Evolutionary conservation across 805 yeast species (phyloP), one percentile per base, ranked within the genome.

Genomic region (Wickerhamomyces pijperi): DNA sequence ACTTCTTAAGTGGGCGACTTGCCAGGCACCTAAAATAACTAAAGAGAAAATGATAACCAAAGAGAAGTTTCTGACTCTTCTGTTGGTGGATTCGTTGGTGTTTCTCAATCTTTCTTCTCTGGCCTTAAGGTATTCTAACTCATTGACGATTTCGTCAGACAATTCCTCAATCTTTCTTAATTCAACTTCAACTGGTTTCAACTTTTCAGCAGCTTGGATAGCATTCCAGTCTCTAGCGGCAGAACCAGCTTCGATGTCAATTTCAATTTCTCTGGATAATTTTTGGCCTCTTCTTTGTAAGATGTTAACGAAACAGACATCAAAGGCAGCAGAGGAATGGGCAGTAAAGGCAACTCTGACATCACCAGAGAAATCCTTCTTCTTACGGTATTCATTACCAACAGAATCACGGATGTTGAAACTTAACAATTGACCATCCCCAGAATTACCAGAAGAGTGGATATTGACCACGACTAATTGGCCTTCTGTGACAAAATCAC

Each of bases 181-280:
- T 53, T 85, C 94, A 41, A 88, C 78, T 63, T 92, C 98, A 37
- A 82, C 76, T 4, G 98, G 97, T 63, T 82, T 84, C 60, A 92
- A 77, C 59, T 86, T 85, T 61, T 92, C 97, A 35, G 82, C 74
- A 36, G 95, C 88, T 67, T 88, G 96, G 46, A 88, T 68, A 19
- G 87, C 85, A 57, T 87, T 86, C 97, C 97, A 92, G 65, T 92
- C 97, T 62, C 97, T 81, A 33, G 97, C 98, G 53, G 87, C 84
- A 38, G 97, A 84, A 34, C 98, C 98, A 45, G 87, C 78, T 61
- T 92, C 97, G 43, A 92, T 80, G 47, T 88, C 97, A 53, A 92
- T 67, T 55, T 87, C 96, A 50, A 92, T 67, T 39, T 80, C 80
- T 60, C 97, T 79, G 43, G 64, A 59, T 48, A 72, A 52, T 23